Base-by-base conservation (phyloP, 345 rosid genomes). In the Dimocarpus longan region DNA sequence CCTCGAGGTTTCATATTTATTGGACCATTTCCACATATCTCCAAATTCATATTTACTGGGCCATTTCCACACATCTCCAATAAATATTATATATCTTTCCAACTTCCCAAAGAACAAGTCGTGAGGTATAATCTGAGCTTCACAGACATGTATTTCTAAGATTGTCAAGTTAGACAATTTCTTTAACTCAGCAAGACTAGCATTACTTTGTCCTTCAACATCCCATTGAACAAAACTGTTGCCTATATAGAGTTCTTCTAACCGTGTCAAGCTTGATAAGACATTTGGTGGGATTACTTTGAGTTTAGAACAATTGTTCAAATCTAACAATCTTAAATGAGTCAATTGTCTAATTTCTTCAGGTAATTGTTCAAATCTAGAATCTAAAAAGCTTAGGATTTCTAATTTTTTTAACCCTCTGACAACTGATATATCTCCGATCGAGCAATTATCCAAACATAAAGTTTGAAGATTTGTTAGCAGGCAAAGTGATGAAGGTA, bases 221-320 rank as follows among this genome's bases (percentile, higher is more conserved):
- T 79, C 84, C 88, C 88, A 86, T 0, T 52, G 28, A 21, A 54
- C 37, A 50, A 75, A 77, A 65, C 73, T 74, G 8, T 68, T 54
- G 3, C 59, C 42, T 69, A 83, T 69, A 18, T 13, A 26, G 4
- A 86, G 54, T 4, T 83, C 88, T 43, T 86, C 86, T 62, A 86
- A 52, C 3, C 2, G 19, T 4, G 63, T 19, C 72, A 86, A 70
- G 0, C 66, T 42, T 52, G 77, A 40, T 3, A 86, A 12, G 3
- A 83, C 73, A 71, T 66, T 69, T 13, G 86, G 80, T 2, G 74
- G 18, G 26, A 86, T 83, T 8, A 57, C 69, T 73, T 57, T 28
- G 13, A 86, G 83, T 28, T 24, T 7, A 5, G 12, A 1, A 57
- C 85, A 86, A 10, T 11, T 0, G 5, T 21, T 70, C 71, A 86